Evolutionary conservation across 1,139 yeast species (phyloP).

Genomic region (Yamadazyma jaroonii): DNA sequence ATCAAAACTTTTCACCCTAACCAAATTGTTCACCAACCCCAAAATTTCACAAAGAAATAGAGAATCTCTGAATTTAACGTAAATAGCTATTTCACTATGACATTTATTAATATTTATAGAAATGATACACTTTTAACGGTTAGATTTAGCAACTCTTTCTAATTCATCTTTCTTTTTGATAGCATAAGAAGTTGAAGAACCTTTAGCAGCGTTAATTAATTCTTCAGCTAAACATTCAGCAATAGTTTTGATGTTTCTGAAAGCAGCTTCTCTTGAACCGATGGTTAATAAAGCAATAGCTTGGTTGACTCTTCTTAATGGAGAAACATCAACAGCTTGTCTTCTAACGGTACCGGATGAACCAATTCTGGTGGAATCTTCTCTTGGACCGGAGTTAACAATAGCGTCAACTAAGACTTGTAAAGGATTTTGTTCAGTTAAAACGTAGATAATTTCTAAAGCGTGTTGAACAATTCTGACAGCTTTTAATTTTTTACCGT

Average conservation of each 20-base stretch:
- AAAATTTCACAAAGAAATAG: not conserved
- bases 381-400: constrained; percentile 99
- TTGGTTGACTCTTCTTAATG: constrained; percentile 99
- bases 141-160: constrained; percentile 99
- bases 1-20: too few relatives aligned
- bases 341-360: constrained; percentile 99
- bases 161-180: constrained; percentile 99
- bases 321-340: constrained; percentile 99
- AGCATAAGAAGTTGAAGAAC: constrained; percentile 99
- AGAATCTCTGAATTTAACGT: too few relatives aligned
- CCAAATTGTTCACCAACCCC: too few relatives aligned
- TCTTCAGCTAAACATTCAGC: constrained; percentile 99
- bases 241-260: constrained; percentile 99
- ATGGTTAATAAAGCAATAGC: constrained; percentile 96
- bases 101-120: constrained; percentile 7
- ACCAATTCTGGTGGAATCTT: constrained; percentile 99
- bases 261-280: constrained; percentile 99
- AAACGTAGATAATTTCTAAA: constrained; percentile 93
- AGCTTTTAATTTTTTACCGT: constrained; percentile 99
- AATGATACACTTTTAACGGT: constrained; percentile 69
- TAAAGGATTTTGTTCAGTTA: constrained; percentile 99
- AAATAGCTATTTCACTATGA: constrained; percentile 2
- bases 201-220: constrained; percentile 99
- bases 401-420: constrained; percentile 99
- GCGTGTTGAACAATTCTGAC: constrained; percentile 99